Conservation (phyloP, 2,329 filamentous ascomycete genomes). For the Aureobasidium uvarum region DNA sequence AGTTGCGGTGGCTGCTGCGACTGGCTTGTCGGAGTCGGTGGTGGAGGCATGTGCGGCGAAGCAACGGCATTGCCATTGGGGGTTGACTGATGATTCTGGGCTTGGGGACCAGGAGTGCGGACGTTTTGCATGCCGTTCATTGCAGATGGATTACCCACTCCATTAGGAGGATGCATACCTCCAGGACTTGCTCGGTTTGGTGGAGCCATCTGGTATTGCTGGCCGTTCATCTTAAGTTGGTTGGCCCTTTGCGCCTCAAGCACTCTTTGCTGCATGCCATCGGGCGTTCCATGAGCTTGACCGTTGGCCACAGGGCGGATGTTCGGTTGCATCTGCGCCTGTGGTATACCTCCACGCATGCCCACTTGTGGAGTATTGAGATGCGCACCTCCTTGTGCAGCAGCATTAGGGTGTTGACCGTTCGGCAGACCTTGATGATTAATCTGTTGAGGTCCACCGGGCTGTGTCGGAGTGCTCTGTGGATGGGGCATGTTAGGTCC, state of each 20-base stretch:
- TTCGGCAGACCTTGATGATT: conserved; percentile 48
- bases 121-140: conserved; percentile 29
- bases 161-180: conserved; percentile 11
- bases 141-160: conserved; percentile 28
- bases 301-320: conserved; percentile 25
- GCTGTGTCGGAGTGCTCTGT: conserved; percentile 7
- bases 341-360: conserved; percentile 58
- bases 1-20: conserved; percentile 46
- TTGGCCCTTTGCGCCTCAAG: conserved; percentile 31
- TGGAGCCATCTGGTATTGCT: conserved; percentile 28
- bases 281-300: conserved; percentile 13
- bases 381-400: conserved; percentile 36
- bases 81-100: conserved; percentile 26
- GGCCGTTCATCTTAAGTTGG: conserved; percentile 27
- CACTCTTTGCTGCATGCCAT: conserved; percentile 25
- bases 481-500: conserved; percentile 7
- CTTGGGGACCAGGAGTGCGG: conserved; percentile 20
- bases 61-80: conserved; percentile 35
- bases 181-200: conserved; percentile 28
- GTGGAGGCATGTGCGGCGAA: conserved; percentile 42
- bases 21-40: conserved; percentile 36
- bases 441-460: conserved; percentile 30
- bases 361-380: conserved; percentile 53
- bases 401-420: conserved; percentile 40
- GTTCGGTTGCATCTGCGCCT: conserved; percentile 52